A percentile compares a stretch with the other conserved stretches of the same genome.
These are phyloP conservation scores for Fomitopsis schrenkii DNA, from an alignment of 1,284 basidiomycete species.

Conservation along the genomic window DNA sequence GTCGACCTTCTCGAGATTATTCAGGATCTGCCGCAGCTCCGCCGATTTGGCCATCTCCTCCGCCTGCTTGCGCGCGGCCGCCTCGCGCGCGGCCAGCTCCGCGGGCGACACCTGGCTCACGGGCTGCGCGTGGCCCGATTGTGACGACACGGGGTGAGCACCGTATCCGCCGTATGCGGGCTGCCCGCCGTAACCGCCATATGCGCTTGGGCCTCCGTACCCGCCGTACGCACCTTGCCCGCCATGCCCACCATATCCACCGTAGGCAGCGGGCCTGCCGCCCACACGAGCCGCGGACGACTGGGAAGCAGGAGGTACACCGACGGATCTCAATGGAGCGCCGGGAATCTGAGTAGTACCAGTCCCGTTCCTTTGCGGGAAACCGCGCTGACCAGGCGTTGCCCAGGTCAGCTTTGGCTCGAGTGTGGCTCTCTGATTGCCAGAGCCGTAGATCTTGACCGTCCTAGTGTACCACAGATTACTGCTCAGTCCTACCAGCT, in stretches of 20 bases:
- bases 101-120: conserved; percentile 8
- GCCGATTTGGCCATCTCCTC: conserved; percentile 55
- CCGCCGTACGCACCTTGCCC: background rate
- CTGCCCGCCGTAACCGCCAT: background rate
- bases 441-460: conserved; percentile 67
- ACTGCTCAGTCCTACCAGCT: background rate
- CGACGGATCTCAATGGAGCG: conserved; percentile 14
- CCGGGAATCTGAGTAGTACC: conserved; percentile 20
- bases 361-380: conserved; percentile 28
- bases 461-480: conserved; percentile 36
- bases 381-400: conserved; percentile 62
- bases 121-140: conserved; percentile 3
- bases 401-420: conserved; percentile 74
- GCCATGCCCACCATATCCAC: background rate
- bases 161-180: background rate
- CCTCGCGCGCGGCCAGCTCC: conserved; percentile 28
- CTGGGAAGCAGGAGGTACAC: background rate
- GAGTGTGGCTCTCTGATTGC: conserved; percentile 52
- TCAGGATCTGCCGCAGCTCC: conserved; percentile 64
- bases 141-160: conserved; percentile 2
- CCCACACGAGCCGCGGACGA: background rate
- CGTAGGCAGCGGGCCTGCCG: background rate
- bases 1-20: conserved; percentile 69
- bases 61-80: conserved; percentile 40
- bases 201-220: background rate